Conservation (phyloP, 805 yeast genomes). For the Saccharomycopsis capsularis region DNA sequence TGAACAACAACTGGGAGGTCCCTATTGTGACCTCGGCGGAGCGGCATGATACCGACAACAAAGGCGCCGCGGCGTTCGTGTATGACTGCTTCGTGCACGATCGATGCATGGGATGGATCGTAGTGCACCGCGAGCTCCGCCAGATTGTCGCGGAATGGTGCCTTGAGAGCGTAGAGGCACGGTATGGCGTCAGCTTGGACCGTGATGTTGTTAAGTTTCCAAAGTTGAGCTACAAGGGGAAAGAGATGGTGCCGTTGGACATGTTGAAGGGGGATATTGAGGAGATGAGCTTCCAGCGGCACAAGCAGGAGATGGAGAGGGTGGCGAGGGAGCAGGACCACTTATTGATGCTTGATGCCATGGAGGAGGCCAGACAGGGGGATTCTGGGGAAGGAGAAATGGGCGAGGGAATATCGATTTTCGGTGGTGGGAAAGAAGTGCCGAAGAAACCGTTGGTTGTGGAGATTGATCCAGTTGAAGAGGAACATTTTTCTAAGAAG, state of each 20-base stretch:
- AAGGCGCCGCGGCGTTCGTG: constrained; percentile 56
- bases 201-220: constrained; percentile 58
- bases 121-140: constrained; percentile 49
- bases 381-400: neutral
- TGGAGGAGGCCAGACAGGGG: constrained; percentile 15
- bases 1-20: constrained; percentile 75
- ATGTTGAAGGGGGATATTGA: constrained; percentile 40
- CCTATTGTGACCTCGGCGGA: constrained; percentile 67
- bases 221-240: constrained; percentile 67
- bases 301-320: constrained; percentile 29
- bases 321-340: constrained; percentile 30
- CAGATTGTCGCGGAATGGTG: constrained; percentile 77
- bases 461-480: constrained; percentile 34
- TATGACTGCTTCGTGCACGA: constrained; percentile 76
- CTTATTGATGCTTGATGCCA: constrained; percentile 17
- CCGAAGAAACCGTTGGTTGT: constrained; percentile 42
- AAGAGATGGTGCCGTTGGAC: constrained; percentile 30
- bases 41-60: constrained; percentile 55
- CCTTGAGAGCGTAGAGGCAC: constrained; percentile 66
- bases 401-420: constrained; percentile 4
- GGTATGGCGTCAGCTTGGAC: constrained; percentile 43
- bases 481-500: neutral
- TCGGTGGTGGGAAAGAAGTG: constrained; percentile 22
- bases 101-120: constrained; percentile 54
- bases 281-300: constrained; percentile 32